A percentile compares a stretch with the other conserved stretches of the same genome.
Evolutionary conservation across 768 basidiomycete species (phyloP).

Genomic region (Pulveroboletus frians): DNA sequence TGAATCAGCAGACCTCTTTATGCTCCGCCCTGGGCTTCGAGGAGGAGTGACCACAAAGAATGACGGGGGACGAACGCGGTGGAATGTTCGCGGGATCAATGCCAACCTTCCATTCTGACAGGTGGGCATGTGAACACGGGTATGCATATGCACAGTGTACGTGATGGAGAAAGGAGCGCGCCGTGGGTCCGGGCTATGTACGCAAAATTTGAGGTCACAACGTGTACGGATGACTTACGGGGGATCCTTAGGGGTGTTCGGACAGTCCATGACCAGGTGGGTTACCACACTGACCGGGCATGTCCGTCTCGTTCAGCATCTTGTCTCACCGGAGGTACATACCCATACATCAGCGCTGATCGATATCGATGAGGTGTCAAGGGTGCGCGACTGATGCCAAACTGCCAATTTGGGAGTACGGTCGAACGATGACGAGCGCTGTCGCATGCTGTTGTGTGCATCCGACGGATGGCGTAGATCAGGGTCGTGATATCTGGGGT

Average conservation of each 20-base stretch:
- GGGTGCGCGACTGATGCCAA: not conserved
- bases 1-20: not conserved
- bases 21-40: not conserved
- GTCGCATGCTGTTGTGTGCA: not conserved
- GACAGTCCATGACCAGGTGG: not conserved
- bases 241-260: constrained; percentile 3
- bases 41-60: not conserved
- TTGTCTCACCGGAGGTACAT: not conserved
- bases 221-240: constrained; percentile 9
- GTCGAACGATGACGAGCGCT: not conserved
- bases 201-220: constrained; percentile 4
- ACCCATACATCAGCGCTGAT: not conserved
- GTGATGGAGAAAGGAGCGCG: not conserved
- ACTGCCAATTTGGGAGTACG: not conserved
- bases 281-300: not conserved
- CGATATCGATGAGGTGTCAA: not conserved
- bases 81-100: constrained; percentile 7
- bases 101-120: constrained; percentile 9
- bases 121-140: constrained; percentile 4
- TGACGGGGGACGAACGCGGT: not conserved
- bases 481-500: constrained; percentile 13
- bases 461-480: constrained; percentile 10
- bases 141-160: not conserved
- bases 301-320: not conserved
- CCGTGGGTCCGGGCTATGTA: not conserved